Evolutionary conservation across 805 yeast genomes (phyloP).

Genomic region (Millerago galiae): DNA sequence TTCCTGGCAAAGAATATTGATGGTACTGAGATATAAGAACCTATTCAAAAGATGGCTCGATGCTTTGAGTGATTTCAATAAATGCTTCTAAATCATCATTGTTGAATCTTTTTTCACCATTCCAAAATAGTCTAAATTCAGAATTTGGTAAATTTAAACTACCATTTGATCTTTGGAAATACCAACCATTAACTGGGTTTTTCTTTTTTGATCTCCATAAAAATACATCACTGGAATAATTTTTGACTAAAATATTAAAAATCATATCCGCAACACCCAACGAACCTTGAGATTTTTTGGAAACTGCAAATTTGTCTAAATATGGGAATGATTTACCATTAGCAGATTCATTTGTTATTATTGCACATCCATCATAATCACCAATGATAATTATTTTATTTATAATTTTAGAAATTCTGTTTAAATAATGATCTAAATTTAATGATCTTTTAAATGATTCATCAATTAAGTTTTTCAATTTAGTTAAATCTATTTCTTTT

Average conservation of each 20-base stretch:
- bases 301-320: constrained; percentile 90
- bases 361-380: constrained; percentile 93
- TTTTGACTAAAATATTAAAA: constrained; percentile 67
- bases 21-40: constrained; percentile 26
- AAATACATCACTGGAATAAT: constrained; percentile 57
- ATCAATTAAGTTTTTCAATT: constrained; percentile 58
- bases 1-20: constrained; percentile 42
- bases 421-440: constrained; percentile 59
- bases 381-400: constrained; percentile 85
- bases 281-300: constrained; percentile 77
- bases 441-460: constrained; percentile 71
- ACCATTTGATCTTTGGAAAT: constrained; percentile 84
- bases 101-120: not conserved
- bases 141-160: constrained; percentile 40
- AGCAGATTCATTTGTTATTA: constrained; percentile 70
- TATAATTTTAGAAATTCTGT: constrained; percentile 55
- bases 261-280: constrained; percentile 92
- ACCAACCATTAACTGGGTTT: constrained; percentile 97
- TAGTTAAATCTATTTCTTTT: constrained; percentile 37
- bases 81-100: constrained; percentile 39
- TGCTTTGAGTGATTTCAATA: constrained; percentile 45
- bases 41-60: constrained; percentile 46
- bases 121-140: constrained; percentile 40
- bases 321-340: constrained; percentile 50
- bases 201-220: constrained; percentile 79